These are phyloP conservation scores for Mortierella polycephala DNA, from an alignment of 371 early-diverging fungal genomes.

Conservation along the genomic window DNA sequence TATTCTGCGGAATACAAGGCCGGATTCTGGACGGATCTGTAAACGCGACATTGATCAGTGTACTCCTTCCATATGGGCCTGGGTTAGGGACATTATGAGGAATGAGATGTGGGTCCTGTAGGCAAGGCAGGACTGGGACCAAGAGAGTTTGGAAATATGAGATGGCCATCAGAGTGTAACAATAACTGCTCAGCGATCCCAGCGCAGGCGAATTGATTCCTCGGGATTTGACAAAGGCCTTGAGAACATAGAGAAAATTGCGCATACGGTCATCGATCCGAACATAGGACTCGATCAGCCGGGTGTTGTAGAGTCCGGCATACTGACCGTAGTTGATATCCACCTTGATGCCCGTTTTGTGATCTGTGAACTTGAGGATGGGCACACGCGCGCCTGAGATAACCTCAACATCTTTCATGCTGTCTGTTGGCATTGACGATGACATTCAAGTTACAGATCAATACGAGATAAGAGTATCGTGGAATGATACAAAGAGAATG, in stretches of 20 bases:
- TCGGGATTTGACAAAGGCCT: conserved; percentile 49
- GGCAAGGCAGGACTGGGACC: conserved; percentile 35
- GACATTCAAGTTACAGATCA: too few relatives aligned
- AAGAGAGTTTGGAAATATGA: conserved; percentile 46
- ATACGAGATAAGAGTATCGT: too few relatives aligned
- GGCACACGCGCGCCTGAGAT: conserved; percentile 39
- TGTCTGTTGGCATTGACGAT: conserved; percentile 19
- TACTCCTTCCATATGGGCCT: conserved; percentile 23
- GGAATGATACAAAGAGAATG: neutral
- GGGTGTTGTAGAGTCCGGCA: conserved; percentile 47
- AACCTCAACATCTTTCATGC: conserved; percentile 55
- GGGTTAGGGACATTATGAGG: conserved; percentile 50
- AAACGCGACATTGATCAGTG: conserved; percentile 45
- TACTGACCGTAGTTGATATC: conserved; percentile 49
- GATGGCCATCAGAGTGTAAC: conserved; percentile 51
- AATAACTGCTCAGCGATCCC: conserved; percentile 45
- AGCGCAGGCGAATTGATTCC: conserved; percentile 41
- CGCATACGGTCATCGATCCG: conserved; percentile 40
- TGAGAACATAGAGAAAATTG: conserved; percentile 43
- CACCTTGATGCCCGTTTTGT: conserved; percentile 45
- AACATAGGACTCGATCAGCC: conserved; percentile 42
- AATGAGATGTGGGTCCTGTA: conserved; percentile 53
- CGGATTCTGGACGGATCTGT: conserved; percentile 44
- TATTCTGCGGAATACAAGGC: conserved; percentile 40
- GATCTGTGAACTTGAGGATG: conserved; percentile 49